Percentiles rank a stretch among this genome's conserved stretches.
These are phyloP conservation scores for Phoenix dactylifera DNA, from an alignment of 176 grass and related monocot species.

Conservation along the genomic window DNA sequence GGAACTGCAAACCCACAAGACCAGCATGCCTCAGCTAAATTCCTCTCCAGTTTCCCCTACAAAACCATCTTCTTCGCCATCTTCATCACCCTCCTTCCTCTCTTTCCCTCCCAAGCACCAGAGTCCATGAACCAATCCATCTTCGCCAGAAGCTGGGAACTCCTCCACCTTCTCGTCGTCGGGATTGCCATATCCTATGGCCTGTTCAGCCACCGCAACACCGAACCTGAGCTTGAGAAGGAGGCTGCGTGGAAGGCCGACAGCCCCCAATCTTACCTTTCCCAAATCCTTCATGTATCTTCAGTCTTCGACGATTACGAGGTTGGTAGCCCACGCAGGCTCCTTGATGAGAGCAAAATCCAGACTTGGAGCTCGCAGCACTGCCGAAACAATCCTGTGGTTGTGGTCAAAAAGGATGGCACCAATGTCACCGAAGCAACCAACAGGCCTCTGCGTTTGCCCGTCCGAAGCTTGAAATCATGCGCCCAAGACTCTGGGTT, in stretches of 20 bases:
- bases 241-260: not conserved
- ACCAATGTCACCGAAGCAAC: not conserved
- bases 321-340: not conserved
- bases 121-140: constrained; percentile 16
- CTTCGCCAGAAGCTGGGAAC: constrained; percentile 50
- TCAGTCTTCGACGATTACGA: constrained; percentile 30
- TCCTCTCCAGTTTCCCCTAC: constrained; percentile 37
- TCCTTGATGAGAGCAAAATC: constrained; percentile 1
- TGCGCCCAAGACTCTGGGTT: constrained; percentile 5
- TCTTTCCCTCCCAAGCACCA: constrained; percentile 39
- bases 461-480: constrained; percentile 46
- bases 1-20: not conserved
- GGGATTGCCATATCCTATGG: constrained; percentile 71
- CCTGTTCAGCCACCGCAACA: constrained; percentile 56
- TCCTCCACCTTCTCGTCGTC: constrained; percentile 62
- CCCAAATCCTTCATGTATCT: constrained; percentile 44
- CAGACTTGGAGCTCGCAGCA: constrained; percentile 59
- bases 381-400: constrained; percentile 29
- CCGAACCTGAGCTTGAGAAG: constrained; percentile 23
- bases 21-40: not conserved
- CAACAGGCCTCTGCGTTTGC: constrained; percentile 39
- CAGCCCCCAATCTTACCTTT: constrained; percentile 34
- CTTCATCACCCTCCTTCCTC: constrained; percentile 46
- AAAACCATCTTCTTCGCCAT: constrained; percentile 51
- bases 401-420: constrained; percentile 30